Base-by-base conservation (phyloP, 495 filamentous ascomycete genomes). In the Cercophora sp. region DNA sequence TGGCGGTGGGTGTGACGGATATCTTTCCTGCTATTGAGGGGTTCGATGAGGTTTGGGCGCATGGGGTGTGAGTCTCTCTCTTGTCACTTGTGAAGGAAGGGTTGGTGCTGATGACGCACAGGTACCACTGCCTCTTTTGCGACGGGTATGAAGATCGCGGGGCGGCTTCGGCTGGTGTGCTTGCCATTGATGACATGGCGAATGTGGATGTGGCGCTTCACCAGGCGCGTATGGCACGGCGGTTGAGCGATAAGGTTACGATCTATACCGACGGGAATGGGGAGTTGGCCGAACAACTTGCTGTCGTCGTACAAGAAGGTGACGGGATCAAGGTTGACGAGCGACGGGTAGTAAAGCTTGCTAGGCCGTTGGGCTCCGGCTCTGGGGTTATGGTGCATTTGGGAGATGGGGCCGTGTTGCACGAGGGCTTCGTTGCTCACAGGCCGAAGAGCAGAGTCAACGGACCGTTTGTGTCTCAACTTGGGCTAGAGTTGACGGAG, bases 1-100 rank as follows among this genome's bases (percentile, higher is more conserved):
- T 84, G 5, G 79, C 78, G 0, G 75, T 55, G 4, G 79, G 79
- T 0, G 66, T 75, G 0, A 47, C 31, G 24, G 79, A 81, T 39
- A 39, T 71, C 9, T 60, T 75, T 44, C 60, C 61, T 2, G 52
- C 44, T 8, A 58, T 62, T 3, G 35, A 54, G 34, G 73, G 74
- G 1, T 74, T 70, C 51, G 52, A 23, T 13, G 69, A 73, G n/a
- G 55, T 61, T 36, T 78, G 72, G 72, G 69, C 61, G 0, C 55
- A 59, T 24, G 54, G 62, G n/a, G 71, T 78, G 73, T 69, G 51
- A 55, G 70, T 64, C 16, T 2, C 25, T 11, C 19, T 20, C 3
- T 41, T 5, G 2, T 19, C 15, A 2, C 10, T 20, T 22, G n/a
- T n/a, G n/a, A n/a, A n/a, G n/a, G n/a, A n/a, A n/a, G n/a, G n/a